Percentiles rank a stretch among this genome's conserved stretches.
Conservation (phyloP, 768 basidiomycete genomes). For the Tephrocybe sp. region DNA sequence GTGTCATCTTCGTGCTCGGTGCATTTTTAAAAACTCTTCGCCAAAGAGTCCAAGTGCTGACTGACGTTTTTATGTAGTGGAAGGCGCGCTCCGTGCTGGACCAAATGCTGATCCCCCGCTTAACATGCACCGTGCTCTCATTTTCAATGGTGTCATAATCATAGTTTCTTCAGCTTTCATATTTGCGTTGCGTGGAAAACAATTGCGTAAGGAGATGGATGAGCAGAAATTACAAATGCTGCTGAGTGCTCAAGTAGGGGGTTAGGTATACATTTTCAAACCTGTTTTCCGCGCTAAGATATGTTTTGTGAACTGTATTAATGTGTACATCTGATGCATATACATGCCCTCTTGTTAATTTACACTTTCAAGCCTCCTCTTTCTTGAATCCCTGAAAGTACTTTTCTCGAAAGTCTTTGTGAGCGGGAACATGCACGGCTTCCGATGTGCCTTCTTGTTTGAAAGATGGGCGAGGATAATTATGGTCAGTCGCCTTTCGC, state of each 20-base stretch:
- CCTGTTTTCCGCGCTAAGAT: no score
- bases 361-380: no score
- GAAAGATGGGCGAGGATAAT: conserved; percentile 58
- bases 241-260: background rate
- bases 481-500: conserved; percentile 55
- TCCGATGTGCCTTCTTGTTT: conserved; percentile 26
- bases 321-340: background rate
- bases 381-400: conserved; percentile 84
- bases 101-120: conserved; percentile 63
- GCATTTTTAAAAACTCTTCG: conserved; percentile 17
- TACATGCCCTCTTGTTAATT: background rate
- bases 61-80: conserved; percentile 38
- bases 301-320: background rate
- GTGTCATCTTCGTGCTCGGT: conserved; percentile 67
- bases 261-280: no score
- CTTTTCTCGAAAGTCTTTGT: conserved; percentile 85
- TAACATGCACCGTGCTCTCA: conserved; percentile 68
- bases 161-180: conserved; percentile 37
- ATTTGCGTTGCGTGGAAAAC: conserved; percentile 58
- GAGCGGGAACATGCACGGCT: conserved; percentile 65
- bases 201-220: conserved; percentile 63
- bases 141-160: conserved; percentile 62
- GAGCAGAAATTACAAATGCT: conserved; percentile 40
- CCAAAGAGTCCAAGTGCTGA: background rate
- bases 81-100: conserved; percentile 68